Evolutionary conservation across 2,329 filamentous ascomycete genomes (phyloP).

Genomic region (Fusarium miscanthi): DNA sequence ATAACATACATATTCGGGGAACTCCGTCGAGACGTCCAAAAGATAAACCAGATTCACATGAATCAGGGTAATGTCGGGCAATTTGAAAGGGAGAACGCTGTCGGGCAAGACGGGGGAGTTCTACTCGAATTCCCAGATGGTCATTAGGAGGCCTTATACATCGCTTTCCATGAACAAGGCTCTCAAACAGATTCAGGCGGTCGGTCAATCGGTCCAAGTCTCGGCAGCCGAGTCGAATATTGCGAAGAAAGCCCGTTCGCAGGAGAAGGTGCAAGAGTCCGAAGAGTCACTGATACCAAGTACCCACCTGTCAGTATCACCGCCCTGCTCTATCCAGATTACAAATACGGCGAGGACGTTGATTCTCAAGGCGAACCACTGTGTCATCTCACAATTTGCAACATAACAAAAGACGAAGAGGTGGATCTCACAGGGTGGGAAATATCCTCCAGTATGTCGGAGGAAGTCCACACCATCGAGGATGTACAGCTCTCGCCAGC

Average conservation of each 20-base stretch:
- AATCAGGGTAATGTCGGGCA: not conserved
- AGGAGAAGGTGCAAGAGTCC: too few relatives aligned
- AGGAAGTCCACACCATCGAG: not conserved
- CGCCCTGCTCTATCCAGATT: not conserved
- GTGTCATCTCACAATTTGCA: not conserved
- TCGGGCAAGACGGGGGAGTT: not conserved
- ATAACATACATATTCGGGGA: slow-evolving; percentile 1
- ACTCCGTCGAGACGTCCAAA: not conserved
- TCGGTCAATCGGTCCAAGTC: not conserved
- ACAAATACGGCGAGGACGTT: too few relatives aligned
- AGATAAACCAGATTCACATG: not conserved
- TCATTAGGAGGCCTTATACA: not conserved
- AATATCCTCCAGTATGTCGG: not conserved
- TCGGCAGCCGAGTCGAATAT: not conserved
- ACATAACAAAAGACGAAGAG: not conserved
- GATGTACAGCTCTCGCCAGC: not conserved
- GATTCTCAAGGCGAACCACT: too few relatives aligned
- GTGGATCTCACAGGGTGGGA: not conserved
- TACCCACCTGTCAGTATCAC: not conserved
- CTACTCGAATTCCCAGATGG: not conserved
- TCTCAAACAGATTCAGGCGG: not conserved
- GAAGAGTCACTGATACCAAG: not conserved
- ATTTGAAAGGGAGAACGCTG: not conserved
- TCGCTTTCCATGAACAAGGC: not conserved
- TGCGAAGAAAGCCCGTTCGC: too few relatives aligned